phyloP scores from a whole-genome alignment of 495 filamentous ascomycete species.

The Hypoxylon rickii region DNA sequence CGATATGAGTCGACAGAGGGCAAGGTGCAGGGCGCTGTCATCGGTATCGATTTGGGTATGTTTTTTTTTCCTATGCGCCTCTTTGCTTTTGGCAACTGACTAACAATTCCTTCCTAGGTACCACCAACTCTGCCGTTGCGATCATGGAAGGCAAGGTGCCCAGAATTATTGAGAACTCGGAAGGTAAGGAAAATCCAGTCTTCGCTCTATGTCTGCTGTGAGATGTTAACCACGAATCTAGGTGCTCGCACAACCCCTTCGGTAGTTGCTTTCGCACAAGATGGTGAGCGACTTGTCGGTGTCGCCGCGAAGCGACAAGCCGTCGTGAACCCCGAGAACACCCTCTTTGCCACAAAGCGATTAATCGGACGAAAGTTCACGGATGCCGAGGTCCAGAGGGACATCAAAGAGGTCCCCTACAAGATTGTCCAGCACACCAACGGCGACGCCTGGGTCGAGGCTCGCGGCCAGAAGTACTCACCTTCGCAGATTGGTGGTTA shows the following conservation, averaged over 20 bases:
- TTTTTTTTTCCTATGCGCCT: constrained; percentile 12
- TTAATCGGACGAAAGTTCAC: constrained; percentile 98
- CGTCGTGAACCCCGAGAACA: constrained; percentile 99
- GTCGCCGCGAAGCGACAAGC: constrained; percentile 98
- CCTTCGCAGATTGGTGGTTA: constrained; percentile 98
- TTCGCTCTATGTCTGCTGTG: neutral
- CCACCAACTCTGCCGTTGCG: constrained; percentile 97
- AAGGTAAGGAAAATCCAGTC: constrained; percentile 63
- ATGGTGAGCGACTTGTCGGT: constrained; percentile 97
- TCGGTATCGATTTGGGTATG: constrained; percentile 98
- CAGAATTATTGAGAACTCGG: constrained; percentile 96
- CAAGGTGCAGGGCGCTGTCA: constrained; percentile 92
- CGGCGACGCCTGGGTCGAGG: constrained; percentile 97
- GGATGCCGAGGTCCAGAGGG: constrained; percentile 93
- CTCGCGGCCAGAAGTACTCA: constrained; percentile 95
- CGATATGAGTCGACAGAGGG: constrained; percentile 82
- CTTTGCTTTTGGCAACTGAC: constrained; percentile 17
- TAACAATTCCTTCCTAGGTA: constrained; percentile 60
- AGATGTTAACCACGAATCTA: constrained; percentile 39
- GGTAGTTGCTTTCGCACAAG: constrained; percentile 94
- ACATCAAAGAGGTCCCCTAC: constrained; percentile 98
- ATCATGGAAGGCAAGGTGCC: constrained; percentile 96
- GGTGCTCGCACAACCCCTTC: constrained; percentile 96
- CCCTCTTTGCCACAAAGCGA: constrained; percentile 98
- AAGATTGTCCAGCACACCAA: constrained; percentile 99